Percentiles rank a stretch among this genome's conserved stretches.
Evolutionary conservation across 768 basidiomycete genomes (phyloP).

Genomic region (Leccinellum luteum): DNA sequence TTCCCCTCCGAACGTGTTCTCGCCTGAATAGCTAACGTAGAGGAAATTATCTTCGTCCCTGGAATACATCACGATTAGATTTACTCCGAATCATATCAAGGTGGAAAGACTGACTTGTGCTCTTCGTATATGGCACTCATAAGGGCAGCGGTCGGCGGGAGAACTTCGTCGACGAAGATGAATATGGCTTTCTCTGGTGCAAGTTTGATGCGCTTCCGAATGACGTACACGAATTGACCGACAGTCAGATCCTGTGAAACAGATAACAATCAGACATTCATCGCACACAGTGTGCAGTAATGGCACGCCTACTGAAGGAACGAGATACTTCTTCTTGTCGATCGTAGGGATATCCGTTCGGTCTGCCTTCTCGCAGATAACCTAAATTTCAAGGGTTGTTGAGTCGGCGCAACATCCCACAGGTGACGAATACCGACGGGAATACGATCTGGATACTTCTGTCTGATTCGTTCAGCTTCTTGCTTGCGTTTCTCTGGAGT

Average conservation of each 20-base stretch:
- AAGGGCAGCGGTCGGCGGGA: slow-evolving; percentile 95
- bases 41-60: slow-evolving; percentile 99
- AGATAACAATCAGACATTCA: slow-evolving; percentile 26
- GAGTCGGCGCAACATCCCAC: background rate
- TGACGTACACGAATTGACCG: slow-evolving; percentile 99
- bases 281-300: slow-evolving; percentile 6
- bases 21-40: slow-evolving; percentile 97
- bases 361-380: slow-evolving; percentile 99
- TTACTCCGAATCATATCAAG: background rate
- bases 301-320: slow-evolving; percentile 75
- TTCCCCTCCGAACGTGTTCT: slow-evolving; percentile 84
- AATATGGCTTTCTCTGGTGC: slow-evolving; percentile 99
- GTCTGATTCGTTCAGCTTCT: slow-evolving; percentile 95
- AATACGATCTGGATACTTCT: slow-evolving; percentile 98
- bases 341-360: slow-evolving; percentile 98
- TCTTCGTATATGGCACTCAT: slow-evolving; percentile 99
- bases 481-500: slow-evolving; percentile 95
- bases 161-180: slow-evolving; percentile 98
- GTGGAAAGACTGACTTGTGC: slow-evolving; percentile 76
- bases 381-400: slow-evolving; percentile 45
- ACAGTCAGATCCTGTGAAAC: slow-evolving; percentile 82
- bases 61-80: slow-evolving; percentile 26
- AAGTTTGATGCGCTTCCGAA: slow-evolving; percentile 99
- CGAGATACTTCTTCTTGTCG: slow-evolving; percentile 99
- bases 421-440: slow-evolving; percentile 57